phyloP scores from a whole-genome alignment of 768 basidiomycete genomes.

The Grammothele lineata region DNA sequence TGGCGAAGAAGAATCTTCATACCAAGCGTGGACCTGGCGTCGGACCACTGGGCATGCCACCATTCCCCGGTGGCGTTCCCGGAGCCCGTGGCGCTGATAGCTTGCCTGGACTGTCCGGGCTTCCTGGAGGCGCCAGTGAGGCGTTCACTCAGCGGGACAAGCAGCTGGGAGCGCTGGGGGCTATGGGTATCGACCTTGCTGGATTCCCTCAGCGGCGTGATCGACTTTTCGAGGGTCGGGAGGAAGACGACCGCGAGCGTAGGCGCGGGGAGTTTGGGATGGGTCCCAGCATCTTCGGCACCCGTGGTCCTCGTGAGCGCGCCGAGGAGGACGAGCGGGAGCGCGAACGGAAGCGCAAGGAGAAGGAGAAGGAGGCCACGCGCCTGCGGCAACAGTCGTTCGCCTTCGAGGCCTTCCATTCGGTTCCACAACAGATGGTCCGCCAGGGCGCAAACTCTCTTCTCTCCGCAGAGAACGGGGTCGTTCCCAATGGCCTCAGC shows the following conservation, averaged over 20 bases:
- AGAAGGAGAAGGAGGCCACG: slow-evolving; percentile 51
- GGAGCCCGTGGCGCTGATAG: slow-evolving; percentile 13
- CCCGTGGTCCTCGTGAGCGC: slow-evolving; percentile 59
- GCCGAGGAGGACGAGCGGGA: slow-evolving; percentile 52
- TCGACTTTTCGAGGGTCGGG: slow-evolving; percentile 29
- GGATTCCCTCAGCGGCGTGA: slow-evolving; percentile 30
- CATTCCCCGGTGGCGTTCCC: slow-evolving; percentile 11
- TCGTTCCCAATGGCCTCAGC: background rate
- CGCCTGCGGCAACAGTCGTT: slow-evolving; percentile 38
- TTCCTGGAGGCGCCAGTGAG: slow-evolving; percentile 15
- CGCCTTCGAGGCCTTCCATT: slow-evolving; percentile 79
- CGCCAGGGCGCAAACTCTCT: slow-evolving; percentile 29
- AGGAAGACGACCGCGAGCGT: slow-evolving; percentile 45
- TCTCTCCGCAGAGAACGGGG: slow-evolving; percentile 27
- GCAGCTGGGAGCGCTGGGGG: slow-evolving; percentile 17
- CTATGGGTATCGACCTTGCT: slow-evolving; percentile 33
- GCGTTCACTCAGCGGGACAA: slow-evolving; percentile 17
- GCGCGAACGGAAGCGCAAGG: slow-evolving; percentile 47
- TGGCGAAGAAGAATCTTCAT: slow-evolving; percentile 99
- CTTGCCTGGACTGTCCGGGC: slow-evolving; percentile 12
- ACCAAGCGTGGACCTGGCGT: slow-evolving; percentile 76
- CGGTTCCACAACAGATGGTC: slow-evolving; percentile 41
- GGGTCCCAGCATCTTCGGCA: slow-evolving; percentile 20
- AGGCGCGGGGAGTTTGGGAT: slow-evolving; percentile 33
- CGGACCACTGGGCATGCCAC: slow-evolving; percentile 35